A percentile compares a stretch with the other conserved stretches of the same genome.
These are phyloP conservation scores for Blechomonas ayalai DNA, from an alignment of 208 protist genomes.

Conservation along the genomic window DNA sequence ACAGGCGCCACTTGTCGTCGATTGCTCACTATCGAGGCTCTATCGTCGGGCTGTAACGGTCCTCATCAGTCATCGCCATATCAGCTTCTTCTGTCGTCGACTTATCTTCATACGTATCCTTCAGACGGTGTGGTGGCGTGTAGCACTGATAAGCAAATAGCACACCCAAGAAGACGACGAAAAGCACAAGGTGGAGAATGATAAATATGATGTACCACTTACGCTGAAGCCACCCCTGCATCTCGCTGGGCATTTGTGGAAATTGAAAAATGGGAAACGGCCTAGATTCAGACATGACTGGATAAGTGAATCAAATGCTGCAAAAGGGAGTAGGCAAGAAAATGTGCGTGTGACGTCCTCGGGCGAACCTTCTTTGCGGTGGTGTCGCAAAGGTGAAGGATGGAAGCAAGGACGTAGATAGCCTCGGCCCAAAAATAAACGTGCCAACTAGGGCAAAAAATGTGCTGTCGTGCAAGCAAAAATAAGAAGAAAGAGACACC, in stretches of 20 bases:
- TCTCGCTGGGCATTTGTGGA: not conserved
- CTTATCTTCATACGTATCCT: slow-evolving; percentile 1
- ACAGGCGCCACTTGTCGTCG: too few relatives aligned
- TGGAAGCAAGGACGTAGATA: too few relatives aligned
- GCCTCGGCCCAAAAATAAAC: too few relatives aligned
- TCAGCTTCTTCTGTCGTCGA: not conserved
- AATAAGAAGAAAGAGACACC: too few relatives aligned
- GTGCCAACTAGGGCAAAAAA: too few relatives aligned
- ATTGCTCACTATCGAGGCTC: too few relatives aligned
- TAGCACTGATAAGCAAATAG: slow-evolving; percentile 16
- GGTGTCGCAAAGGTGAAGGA: too few relatives aligned
- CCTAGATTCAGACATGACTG: not conserved
- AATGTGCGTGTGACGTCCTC: not conserved
- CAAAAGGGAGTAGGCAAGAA: not conserved
- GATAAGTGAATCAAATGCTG: not conserved
- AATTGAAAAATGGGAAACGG: slow-evolving; percentile 36
- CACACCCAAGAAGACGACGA: slow-evolving; percentile 21
- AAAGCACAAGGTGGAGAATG: slow-evolving; percentile 18
- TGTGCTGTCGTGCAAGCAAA: too few relatives aligned
- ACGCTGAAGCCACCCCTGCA: slow-evolving; percentile 15
- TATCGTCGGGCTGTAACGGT: not conserved
- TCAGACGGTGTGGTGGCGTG: not conserved
- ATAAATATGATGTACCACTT: slow-evolving; percentile 26
- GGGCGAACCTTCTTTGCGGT: too few relatives aligned
- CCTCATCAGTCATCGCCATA: not conserved